These are phyloP conservation scores for Huntiella bhutanensis DNA, from an alignment of 2,329 filamentous ascomycete species.

Conservation along the genomic window DNA sequence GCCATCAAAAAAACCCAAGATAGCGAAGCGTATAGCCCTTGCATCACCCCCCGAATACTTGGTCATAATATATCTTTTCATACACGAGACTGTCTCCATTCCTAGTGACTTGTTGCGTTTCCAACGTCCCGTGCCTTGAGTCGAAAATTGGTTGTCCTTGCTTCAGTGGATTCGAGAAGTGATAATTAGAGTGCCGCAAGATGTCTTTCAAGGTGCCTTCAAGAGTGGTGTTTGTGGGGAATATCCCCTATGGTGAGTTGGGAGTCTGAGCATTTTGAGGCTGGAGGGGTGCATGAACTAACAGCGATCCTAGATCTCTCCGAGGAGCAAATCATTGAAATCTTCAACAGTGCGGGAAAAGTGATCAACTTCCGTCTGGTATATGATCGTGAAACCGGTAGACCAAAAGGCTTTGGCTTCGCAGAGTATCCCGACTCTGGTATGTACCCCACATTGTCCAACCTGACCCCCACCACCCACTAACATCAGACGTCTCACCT, in stretches of 20 bases:
- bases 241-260: constrained; percentile 56
- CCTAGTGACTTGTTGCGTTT: too few species aligned
- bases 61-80: too few species aligned
- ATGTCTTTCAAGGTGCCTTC: constrained; percentile 61
- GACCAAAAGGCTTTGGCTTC: constrained; percentile 92
- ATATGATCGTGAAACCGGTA: constrained; percentile 85
- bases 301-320: constrained; percentile 49
- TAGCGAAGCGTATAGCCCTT: too few species aligned
- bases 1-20: too few species aligned
- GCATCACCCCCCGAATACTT: too few species aligned
- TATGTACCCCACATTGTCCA: constrained; percentile 17
- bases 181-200: constrained; percentile 15
- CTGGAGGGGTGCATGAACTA: too few species aligned
- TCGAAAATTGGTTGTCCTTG: too few species aligned
- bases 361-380: constrained; percentile 81
- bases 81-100: too few species aligned
- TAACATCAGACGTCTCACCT: not conserved
- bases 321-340: constrained; percentile 89
- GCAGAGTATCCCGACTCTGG: constrained; percentile 89
- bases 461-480: too few species aligned
- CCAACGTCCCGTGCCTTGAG: too few species aligned
- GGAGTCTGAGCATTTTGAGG: not conserved
- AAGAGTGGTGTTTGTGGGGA: constrained; percentile 67
- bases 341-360: constrained; percentile 75
- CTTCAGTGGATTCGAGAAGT: too few species aligned